These are phyloP conservation scores for Phyllosticta paracitricarpa DNA, from an alignment of 2,329 filamentous ascomycete species.

Conservation along the genomic window DNA sequence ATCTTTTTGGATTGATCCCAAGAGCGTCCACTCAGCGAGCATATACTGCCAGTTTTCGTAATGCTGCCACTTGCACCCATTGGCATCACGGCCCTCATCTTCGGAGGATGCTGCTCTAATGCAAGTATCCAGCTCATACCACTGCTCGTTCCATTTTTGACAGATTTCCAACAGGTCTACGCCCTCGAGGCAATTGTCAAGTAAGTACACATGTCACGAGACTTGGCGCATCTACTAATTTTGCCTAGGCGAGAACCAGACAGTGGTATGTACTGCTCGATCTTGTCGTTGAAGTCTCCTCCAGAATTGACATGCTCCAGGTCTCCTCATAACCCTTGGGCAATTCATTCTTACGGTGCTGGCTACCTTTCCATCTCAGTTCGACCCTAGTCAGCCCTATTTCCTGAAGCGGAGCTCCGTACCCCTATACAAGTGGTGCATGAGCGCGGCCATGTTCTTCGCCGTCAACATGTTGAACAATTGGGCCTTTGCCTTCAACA, in stretches of 20 bases:
- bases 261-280: constrained; percentile 51
- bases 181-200: constrained; percentile 91
- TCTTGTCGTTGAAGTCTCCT: not conserved
- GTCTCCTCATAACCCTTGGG: constrained; percentile 49
- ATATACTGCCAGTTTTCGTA: not conserved
- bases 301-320: constrained; percentile 31
- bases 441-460: constrained; percentile 87
- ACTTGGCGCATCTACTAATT: constrained; percentile 14
- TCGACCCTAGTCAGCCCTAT: constrained; percentile 49
- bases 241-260: constrained; percentile 62
- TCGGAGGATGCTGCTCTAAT: constrained; percentile 92
- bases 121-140: constrained; percentile 41
- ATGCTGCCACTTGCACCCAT: constrained; percentile 22
- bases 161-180: constrained; percentile 56
- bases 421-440: constrained; percentile 71
- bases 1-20: not conserved
- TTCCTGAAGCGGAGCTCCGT: constrained; percentile 71
- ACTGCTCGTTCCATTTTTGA: constrained; percentile 14
- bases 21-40: not conserved
- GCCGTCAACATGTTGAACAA: constrained; percentile 94
- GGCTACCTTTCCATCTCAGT: constrained; percentile 36
- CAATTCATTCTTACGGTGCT: constrained; percentile 55
- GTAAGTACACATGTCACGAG: constrained; percentile 41
- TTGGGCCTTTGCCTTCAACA: constrained; percentile 92
- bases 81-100: constrained; percentile 72